A percentile compares a stretch with the other conserved stretches of the same genome.
Evolutionary conservation across 2,329 filamentous ascomycete species (phyloP).

Genomic region (Fusarium sp.): DNA sequence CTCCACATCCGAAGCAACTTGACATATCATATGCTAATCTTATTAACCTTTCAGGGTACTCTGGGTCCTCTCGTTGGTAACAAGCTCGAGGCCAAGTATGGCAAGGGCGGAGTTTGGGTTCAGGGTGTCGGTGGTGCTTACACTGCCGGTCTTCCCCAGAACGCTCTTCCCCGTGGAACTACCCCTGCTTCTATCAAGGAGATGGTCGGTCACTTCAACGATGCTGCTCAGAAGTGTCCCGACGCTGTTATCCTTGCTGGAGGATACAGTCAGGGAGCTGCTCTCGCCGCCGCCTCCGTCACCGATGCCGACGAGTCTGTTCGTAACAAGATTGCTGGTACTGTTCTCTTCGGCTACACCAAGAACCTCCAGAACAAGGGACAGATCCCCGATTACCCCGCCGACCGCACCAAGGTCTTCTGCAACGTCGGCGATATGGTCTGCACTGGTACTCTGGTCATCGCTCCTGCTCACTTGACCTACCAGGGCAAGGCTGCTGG

Average conservation of each 20-base stretch:
- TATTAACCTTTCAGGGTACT: constrained; percentile 38
- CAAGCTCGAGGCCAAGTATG: constrained; percentile 45
- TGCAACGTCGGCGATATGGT: constrained; percentile 52
- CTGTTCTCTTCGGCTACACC: constrained; percentile 56
- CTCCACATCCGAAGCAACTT: not conserved
- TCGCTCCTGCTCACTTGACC: constrained; percentile 24
- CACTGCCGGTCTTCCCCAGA: constrained; percentile 49
- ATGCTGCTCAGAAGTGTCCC: constrained; percentile 57
- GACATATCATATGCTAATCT: constrained; percentile 2
- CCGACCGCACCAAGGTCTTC: constrained; percentile 51
- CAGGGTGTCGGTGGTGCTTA: constrained; percentile 59
- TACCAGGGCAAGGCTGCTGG: constrained; percentile 19
- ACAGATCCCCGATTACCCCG: constrained; percentile 53
- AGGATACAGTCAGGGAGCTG: constrained; percentile 57
- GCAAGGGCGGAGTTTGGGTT: constrained; percentile 50
- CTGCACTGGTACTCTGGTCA: constrained; percentile 51
- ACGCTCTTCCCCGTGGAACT: constrained; percentile 54
- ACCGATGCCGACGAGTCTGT: constrained; percentile 47
- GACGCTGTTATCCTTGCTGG: constrained; percentile 56
- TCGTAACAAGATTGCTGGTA: constrained; percentile 51
- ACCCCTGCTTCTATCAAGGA: constrained; percentile 53
- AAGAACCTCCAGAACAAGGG: constrained; percentile 54
- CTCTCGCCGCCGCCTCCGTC: constrained; percentile 56
- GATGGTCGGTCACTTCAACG: constrained; percentile 53
- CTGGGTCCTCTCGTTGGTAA: constrained; percentile 47